Conservation (phyloP, 139 green algal genomes). For the Coelastrella sp. region DNA sequence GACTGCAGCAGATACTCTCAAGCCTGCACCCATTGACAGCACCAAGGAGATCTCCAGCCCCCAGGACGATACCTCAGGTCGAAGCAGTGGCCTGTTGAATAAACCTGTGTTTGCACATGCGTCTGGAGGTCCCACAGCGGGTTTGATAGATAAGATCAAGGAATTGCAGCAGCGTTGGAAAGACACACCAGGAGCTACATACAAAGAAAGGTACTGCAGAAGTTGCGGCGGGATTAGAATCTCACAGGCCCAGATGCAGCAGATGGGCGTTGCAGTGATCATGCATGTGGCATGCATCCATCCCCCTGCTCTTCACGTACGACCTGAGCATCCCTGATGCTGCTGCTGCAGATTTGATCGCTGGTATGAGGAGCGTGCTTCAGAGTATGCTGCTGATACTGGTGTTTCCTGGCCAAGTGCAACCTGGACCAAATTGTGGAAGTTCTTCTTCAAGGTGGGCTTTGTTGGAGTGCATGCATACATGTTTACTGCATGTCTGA, state of each 20-base stretch:
- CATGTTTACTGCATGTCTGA: no score
- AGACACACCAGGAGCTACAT: conserved; percentile 9
- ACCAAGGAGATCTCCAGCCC: background rate
- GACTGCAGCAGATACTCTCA: background rate
- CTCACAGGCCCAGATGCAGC: no score
- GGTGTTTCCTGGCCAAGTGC: conserved; percentile 33
- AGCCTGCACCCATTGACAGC: background rate
- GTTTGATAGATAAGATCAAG: background rate
- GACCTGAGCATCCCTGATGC: background rate
- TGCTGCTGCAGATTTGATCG: background rate
- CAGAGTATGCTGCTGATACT: conserved; percentile 30
- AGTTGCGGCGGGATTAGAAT: no score
- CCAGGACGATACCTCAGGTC: background rate
- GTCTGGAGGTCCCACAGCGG: background rate
- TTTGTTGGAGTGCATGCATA: no score
- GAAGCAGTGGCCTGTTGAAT: background rate
- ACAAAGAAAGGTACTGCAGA: conserved; percentile 15
- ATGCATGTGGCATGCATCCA: background rate
- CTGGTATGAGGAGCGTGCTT: background rate
- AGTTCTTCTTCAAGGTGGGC: conserved; percentile 61
- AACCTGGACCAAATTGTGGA: conserved; percentile 37
- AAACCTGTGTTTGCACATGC: conserved; percentile 1
- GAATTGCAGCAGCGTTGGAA: conserved; percentile 18
- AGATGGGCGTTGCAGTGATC: background rate
- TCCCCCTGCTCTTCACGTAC: background rate